Evolutionary conservation across 805 yeast genomes (phyloP).

Genomic region (Helenozyma baotianmanensis): DNA sequence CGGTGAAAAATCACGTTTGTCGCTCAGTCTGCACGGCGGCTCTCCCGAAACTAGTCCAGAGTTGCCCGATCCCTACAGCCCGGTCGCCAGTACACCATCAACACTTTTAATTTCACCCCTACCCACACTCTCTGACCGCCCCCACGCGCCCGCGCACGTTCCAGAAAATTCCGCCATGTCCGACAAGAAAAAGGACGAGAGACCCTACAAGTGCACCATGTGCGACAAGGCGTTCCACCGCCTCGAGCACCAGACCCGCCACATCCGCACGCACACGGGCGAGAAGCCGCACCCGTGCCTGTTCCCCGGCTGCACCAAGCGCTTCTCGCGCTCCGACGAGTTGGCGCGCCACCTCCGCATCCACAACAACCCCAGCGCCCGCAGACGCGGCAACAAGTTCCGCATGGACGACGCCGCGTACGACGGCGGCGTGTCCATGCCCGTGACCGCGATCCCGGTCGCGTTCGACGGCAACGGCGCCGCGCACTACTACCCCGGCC

Average conservation of each 20-base stretch:
- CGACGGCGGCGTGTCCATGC: slow-evolving; percentile 6
- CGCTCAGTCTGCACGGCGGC: no score
- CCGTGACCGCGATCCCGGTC: slow-evolving; percentile 22
- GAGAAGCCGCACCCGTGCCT: slow-evolving; percentile 86
- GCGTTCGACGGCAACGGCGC: slow-evolving; percentile 30
- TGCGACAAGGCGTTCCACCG: slow-evolving; percentile 86
- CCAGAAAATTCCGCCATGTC: no score
- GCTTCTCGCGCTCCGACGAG: slow-evolving; percentile 79
- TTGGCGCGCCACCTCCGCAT: slow-evolving; percentile 81
- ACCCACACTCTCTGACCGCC: no score
- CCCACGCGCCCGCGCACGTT: no score
- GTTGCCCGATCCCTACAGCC: no score
- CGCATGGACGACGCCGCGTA: slow-evolving; percentile 3
- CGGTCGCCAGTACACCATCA: no score
- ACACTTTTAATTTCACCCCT: no score
- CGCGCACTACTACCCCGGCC: slow-evolving; percentile 23
- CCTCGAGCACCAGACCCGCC: slow-evolving; percentile 87
- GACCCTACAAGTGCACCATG: slow-evolving; percentile 82
- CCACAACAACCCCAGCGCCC: slow-evolving; percentile 53
- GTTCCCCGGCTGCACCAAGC: slow-evolving; percentile 78
- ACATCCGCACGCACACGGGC: slow-evolving; percentile 89
- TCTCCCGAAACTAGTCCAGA: no score
- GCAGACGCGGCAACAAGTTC: slow-evolving; percentile 11
- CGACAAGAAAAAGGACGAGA: slow-evolving; percentile 19
- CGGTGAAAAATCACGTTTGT: no score